Conservation (phyloP, 2,329 filamentous ascomycete species). For the Colletotrichum nymphaeae region DNA sequence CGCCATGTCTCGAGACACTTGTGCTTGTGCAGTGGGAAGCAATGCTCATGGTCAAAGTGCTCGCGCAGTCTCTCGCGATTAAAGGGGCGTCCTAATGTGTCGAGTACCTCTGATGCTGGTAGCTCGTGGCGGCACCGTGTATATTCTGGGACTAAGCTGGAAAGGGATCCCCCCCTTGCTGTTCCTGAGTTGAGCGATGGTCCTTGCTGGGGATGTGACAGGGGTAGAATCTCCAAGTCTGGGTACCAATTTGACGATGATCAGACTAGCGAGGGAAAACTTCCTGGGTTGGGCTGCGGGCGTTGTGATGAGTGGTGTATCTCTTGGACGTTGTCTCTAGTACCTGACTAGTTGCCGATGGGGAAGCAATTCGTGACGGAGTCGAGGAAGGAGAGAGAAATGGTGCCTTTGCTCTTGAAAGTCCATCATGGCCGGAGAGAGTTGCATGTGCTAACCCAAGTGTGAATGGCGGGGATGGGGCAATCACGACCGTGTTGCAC, state of each 20-base stretch:
- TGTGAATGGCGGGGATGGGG: neutral
- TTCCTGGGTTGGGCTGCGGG: conserved; percentile 2
- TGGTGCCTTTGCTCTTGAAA: neutral
- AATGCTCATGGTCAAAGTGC: conserved; percentile 3
- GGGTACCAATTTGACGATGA: conserved; percentile 31
- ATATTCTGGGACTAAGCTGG: neutral
- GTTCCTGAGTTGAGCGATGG: conserved; percentile 20
- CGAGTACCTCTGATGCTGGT: conserved; percentile 28
- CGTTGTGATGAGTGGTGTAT: conserved; percentile 14
- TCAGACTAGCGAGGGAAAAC: conserved; percentile 27
- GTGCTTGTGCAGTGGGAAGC: neutral
- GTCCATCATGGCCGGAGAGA: neutral
- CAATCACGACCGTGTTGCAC: neutral
- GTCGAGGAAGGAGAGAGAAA: neutral
- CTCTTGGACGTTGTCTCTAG: conserved; percentile 4
- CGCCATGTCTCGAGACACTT: neutral
- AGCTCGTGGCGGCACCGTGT: neutral
- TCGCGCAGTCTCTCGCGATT: conserved; percentile 15
- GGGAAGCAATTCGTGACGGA: neutral
- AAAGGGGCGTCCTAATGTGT: conserved; percentile 14
- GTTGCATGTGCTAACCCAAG: neutral
- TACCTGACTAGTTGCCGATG: conserved; percentile 10
- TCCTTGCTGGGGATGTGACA: conserved; percentile 24
- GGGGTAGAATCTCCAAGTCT: conserved; percentile 28
- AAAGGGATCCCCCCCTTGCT: conserved; percentile 10